Base-by-base conservation (phyloP, 345 rosid genomes). In the Salix brachista region DNA sequence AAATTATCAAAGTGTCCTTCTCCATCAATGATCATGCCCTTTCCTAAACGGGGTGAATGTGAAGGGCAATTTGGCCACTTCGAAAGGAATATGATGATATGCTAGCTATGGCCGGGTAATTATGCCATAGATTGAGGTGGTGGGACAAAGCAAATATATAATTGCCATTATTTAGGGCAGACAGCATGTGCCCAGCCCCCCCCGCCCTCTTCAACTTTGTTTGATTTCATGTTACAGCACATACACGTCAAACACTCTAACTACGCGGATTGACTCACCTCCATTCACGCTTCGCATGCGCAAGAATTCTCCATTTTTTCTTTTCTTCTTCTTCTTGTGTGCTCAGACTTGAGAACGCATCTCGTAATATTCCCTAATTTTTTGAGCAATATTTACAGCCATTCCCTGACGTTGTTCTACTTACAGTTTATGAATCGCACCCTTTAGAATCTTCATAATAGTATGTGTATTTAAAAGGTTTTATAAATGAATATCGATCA, bases 91-190 rank as follows among this genome's bases (percentile, higher is more conserved):
- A 68, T 26, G 56, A 50, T 21, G 21, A 6, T 1, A 3, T 71
- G 16, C 16, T n/a, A 14, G 17, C 13, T 41, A 14, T 30, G 83
- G 77, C 62, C 80, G 81, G 34, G 80, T 75, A 72, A 87, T 79
- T 58, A 79, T 83, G 89, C 87, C 83, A 50, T 18, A 74, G 83
- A 87, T 87, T 83, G 86, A 60, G 86, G 89, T 69, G 34, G 82
- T 76, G 73, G 86, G 84, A 76, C 79, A 48, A 62, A 12, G 52
- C 77, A 34, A 34, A 34, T 34, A 5, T 58, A 78, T 77, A 34
- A 79, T 34, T 79, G 78, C 67, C 78, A 54, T 64, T 4, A 5
- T 34, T 48, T 39, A 65, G 69, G 52, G 72, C 76, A 25, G 39
- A n/a, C 75, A 28, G 64, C 80, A 48, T 80, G 84, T 78, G 79